phyloP scores from a whole-genome alignment of 2,329 filamentous ascomycete species.

The Dactylella cylindrospora region DNA sequence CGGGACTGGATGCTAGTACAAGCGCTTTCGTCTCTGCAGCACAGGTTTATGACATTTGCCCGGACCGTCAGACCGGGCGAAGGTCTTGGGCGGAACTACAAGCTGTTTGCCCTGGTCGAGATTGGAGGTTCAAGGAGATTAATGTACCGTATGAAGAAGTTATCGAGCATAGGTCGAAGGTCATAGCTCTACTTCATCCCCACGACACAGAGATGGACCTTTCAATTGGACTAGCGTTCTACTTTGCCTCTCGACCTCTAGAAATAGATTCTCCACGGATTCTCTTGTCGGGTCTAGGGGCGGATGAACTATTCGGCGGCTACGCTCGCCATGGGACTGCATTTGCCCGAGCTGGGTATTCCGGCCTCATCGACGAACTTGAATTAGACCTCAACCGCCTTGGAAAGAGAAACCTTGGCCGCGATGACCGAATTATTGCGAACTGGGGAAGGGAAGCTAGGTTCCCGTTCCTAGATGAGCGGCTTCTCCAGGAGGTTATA shows the following conservation, averaged over 20 bases:
- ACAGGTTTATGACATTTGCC: constrained; percentile 79
- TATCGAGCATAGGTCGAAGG: constrained; percentile 65
- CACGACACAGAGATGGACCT: constrained; percentile 99
- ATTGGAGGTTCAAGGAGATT: constrained; percentile 80
- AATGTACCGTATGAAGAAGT: constrained; percentile 81
- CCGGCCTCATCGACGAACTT: constrained; percentile 75
- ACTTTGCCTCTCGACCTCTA: constrained; percentile 81
- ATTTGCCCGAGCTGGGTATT: constrained; percentile 67
- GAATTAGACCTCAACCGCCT: constrained; percentile 81
- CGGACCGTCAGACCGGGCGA: constrained; percentile 84
- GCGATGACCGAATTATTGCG: constrained; percentile 87
- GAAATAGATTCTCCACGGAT: constrained; percentile 61
- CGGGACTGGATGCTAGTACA: neutral
- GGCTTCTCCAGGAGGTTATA: constrained; percentile 78
- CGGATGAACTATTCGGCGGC: constrained; percentile 93
- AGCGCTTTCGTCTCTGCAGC: too few relatives aligned
- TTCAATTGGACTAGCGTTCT: constrained; percentile 89
- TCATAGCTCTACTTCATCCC: constrained; percentile 79
- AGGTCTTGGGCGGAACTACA: constrained; percentile 75
- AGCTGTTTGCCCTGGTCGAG: constrained; percentile 66
- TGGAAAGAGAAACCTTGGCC: constrained; percentile 89
- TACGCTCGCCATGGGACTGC: constrained; percentile 82
- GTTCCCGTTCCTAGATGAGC: constrained; percentile 88
- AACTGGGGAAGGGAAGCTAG: constrained; percentile 86
- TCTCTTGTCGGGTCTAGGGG: constrained; percentile 86